Base-by-base conservation (phyloP, 2,329 filamentous ascomycete species). In the Fusarium sp. region DNA sequence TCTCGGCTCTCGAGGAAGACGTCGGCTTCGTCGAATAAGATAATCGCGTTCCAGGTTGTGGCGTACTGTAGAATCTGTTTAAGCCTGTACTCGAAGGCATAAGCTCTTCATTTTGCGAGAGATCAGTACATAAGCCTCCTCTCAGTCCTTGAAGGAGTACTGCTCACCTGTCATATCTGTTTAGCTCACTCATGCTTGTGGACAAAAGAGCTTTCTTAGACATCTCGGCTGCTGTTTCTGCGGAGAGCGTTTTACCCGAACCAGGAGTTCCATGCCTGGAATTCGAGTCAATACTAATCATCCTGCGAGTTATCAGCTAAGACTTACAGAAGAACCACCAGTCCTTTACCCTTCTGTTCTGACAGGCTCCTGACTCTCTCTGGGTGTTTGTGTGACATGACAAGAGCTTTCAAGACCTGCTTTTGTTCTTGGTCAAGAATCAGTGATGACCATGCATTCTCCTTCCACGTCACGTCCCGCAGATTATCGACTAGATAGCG, bases 101-200 rank as follows among this genome's bases (percentile, higher is more conserved):
- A 55, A 2, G 52, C 24, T 18, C 52, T 55, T 35, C 8, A 28
- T n/a, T 14, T 14, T 28, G 3, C 4, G 1, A 18, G 1, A 6
- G 2, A 6, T 41, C 3, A 55, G 51, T 1, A 3, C 1, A 14
- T 4, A 7, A 1, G 5, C 7, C 9, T 3, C 24, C 20, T 0
- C 0, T 20, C 1, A 7, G 15, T 9, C 14, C 15, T 3, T 0
- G 1, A 8, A n/a, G 0, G 7, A 28, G 8, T 0, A 18, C 11
- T 14, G 10, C 36, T 41, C 2, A 41, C 52, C 36, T 55, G 41
- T 55, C 52, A 22, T 41, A 18, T 55, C 36, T 39, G 15, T 55
- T 55, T 2, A 55, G 7, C 20, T 55, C 24, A 7, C 52, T 55
- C 35, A 55, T 39, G 12, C n/a, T 41, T n/a, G 52, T 41, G 11